A percentile compares a stretch with the other conserved stretches of the same genome.
phyloP scores from a whole-genome alignment of 78 protist species.

The Abeoforma whisleri region DNA sequence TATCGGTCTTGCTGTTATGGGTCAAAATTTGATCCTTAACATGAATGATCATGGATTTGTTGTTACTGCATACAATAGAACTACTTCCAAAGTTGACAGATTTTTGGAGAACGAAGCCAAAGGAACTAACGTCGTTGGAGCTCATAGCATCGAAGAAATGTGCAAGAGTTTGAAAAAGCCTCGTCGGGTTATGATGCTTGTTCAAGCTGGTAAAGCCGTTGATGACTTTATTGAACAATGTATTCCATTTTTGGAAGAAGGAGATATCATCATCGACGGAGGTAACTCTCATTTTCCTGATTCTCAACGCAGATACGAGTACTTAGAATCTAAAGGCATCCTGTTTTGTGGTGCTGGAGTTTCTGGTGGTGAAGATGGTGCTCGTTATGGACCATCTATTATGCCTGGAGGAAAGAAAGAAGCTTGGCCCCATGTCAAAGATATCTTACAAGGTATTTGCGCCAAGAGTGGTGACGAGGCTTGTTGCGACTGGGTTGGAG shows the following conservation, averaged over 20 bases:
- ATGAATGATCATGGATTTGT: constrained; percentile 76
- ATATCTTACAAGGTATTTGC: constrained; percentile 61
- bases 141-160: constrained; percentile 59
- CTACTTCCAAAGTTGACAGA: constrained; percentile 64
- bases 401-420: constrained; percentile 90
- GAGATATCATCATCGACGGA: constrained; percentile 87
- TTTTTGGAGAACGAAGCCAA: constrained; percentile 60
- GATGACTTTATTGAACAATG: constrained; percentile 56
- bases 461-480: constrained; percentile 69
- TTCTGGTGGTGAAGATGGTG: constrained; percentile 96
- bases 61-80: constrained; percentile 48
- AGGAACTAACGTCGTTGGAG: constrained; percentile 66
- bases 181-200: constrained; percentile 75
- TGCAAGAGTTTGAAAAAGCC: constrained; percentile 63
- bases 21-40: constrained; percentile 88
- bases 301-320: constrained; percentile 47
- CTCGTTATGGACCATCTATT: constrained; percentile 89
- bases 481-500: constrained; percentile 84
- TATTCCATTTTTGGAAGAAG: constrained; percentile 55
- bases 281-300: constrained; percentile 82
- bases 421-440: constrained; percentile 65
- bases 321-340: constrained; percentile 57
- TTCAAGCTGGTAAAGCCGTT: constrained; percentile 80
- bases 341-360: constrained; percentile 85
- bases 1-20: constrained; percentile 91